Base-by-base conservation (phyloP, 768 basidiomycete species). In the Mycena maculata region DNA sequence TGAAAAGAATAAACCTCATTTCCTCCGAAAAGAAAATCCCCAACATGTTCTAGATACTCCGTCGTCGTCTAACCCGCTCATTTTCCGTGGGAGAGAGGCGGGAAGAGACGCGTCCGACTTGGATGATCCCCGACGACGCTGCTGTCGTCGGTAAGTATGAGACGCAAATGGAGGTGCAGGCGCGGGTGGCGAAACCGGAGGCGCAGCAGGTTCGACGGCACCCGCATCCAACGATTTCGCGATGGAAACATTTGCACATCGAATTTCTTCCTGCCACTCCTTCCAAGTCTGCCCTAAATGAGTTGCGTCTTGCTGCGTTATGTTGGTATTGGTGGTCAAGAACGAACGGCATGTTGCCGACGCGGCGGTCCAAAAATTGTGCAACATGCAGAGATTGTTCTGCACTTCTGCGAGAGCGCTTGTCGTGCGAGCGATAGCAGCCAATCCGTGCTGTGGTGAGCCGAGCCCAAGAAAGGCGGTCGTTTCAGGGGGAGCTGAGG, bases 101-200 rank as follows among this genome's bases (percentile, higher is more conserved):
- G 60, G 48, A 20, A 42, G 16, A 16, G 66, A 67, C 5, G 41
- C 28, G n/a, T 62, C 55, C 25, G 66, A 67, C 60, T 62, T 67
- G 33, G 55, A 67, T 11, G 66, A 67, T 23, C 47, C 55, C 4
- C 66, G 53, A 3, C 65, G 66, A 30, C 66, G 60, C 31, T 22
- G 66, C 47, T 44, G 48, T 10, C 66, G 66, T 38, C 60, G 66
- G 20, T 15, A 38, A 39, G 16, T 1, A 39, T 25, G 13, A n/a
- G 42, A 36, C 27, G 28, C 22, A 48, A 36, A 7, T 36, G 6
- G 33, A 36, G 33, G 33, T 36, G 33, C 13, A 13, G 33, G 33
- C 33, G 33, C 33, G 13, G 33, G 33, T 13, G 33, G 13, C 33
- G 33, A 36, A 13, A 13, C 8, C 33, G 41, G 13, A n/a, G 33